Evolutionary conservation across 108 stramenopile genomes (phyloP).

Genomic region (Chaetoceros tenuissimus): DNA sequence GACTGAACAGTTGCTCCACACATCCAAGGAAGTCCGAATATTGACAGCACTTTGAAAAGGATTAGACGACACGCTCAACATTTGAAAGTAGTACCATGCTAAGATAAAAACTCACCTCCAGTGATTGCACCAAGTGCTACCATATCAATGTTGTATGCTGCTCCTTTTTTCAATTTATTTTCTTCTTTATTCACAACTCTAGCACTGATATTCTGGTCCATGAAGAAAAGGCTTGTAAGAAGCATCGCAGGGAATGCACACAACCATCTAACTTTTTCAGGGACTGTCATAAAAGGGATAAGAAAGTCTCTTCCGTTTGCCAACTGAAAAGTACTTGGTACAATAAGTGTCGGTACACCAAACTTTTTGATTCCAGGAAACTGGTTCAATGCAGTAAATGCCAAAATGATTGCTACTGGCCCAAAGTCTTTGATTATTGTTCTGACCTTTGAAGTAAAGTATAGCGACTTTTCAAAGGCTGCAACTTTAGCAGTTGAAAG

Average conservation of each 20-base stretch:
- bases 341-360: constrained; percentile 66
- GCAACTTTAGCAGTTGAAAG: constrained; percentile 54
- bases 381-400: constrained; percentile 64
- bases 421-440: constrained; percentile 88
- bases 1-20: constrained; percentile 96
- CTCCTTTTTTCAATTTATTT: constrained; percentile 84
- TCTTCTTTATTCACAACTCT: constrained; percentile 85
- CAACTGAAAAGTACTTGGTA: constrained; percentile 71
- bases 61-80: neutral
- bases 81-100: neutral
- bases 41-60: constrained; percentile 38
- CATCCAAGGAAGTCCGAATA: constrained; percentile 96
- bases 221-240: constrained; percentile 85
- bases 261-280: constrained; percentile 48
- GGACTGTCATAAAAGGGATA: constrained; percentile 53
- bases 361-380: constrained; percentile 55
- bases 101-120: constrained; percentile 30
- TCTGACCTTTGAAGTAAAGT: constrained; percentile 64
- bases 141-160: constrained; percentile 91
- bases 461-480: constrained; percentile 59
- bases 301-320: constrained; percentile 69
- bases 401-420: constrained; percentile 76
- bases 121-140: constrained; percentile 86
- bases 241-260: constrained; percentile 83
- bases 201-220: constrained; percentile 95